Base-by-base conservation (phyloP, 805 yeast genomes). In the Wickerhamiella bombiphila region DNA sequence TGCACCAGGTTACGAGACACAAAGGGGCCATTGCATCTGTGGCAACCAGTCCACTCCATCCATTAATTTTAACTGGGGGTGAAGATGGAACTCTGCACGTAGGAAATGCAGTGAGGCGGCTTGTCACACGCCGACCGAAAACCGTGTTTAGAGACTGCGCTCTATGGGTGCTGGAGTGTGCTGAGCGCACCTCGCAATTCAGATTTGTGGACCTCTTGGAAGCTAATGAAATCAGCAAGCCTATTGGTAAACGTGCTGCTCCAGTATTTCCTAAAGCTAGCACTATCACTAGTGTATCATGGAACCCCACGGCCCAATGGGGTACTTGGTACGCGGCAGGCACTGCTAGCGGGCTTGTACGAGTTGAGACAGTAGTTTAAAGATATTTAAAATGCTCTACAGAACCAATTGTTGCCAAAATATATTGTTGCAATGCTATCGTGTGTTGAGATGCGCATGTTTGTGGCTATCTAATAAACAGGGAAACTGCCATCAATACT, bases 401-500 rank as follows among this genome's bases (percentile, higher is more conserved):
- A n/a, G n/a, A n/a, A n/a, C n/a, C n/a, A n/a, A n/a, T n/a, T n/a
- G n/a, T n/a, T n/a, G n/a, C n/a, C n/a, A n/a, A n/a, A n/a, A n/a
- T 9, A 24, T 24, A 24, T 24, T 24, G 11, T 13, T 24, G 26
- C 26, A 24, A 24, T 24, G 13, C 11, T 13, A 24, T 24, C 26
- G 9, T 24, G 26, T 9, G 13, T 24, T 24, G 13, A 13, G 9
- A 30, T 26, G 9, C 19, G 3, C 13, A 32, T 21, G 20, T 21
- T 9, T 25, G 22, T 8, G 35, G 19, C 20, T 36, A 7, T 14
- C 49, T 57, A 81, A 48, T 81, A 82, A 29, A 64, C 64, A 8
- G 93, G 93, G 35, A 82, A 63, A 0, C 48, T 44, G 0, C 64
- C 57, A 47, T 85, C 88, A 2, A 81, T 61, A 13, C 58, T 65